Conservation (phyloP, 2,329 filamentous ascomycete species). For the Arthrobotrys sinensis region DNA sequence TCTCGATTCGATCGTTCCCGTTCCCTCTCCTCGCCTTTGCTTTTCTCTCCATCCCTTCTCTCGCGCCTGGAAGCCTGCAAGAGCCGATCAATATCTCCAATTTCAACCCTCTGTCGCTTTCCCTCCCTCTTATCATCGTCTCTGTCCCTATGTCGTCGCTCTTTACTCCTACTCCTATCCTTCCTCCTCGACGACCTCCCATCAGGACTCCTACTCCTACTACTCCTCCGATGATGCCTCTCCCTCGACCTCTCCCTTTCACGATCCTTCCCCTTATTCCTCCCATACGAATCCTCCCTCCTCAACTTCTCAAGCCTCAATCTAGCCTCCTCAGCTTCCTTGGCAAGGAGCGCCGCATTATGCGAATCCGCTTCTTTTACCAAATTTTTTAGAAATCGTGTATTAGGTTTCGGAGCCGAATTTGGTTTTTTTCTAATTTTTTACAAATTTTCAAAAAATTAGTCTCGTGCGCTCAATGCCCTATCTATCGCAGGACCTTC, state of each 20-base stretch:
- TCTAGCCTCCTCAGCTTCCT: constrained; percentile 83
- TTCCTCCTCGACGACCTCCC: constrained; percentile 29
- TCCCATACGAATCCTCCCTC: constrained; percentile 68
- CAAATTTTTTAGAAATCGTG: constrained; percentile 87
- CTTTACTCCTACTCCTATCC: constrained; percentile 38
- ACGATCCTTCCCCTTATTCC: constrained; percentile 46
- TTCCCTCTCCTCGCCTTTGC: constrained; percentile 16
- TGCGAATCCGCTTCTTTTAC: constrained; percentile 90
- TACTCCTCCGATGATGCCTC: constrained; percentile 65
- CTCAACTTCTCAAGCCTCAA: constrained; percentile 78
- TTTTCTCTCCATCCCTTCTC: constrained; percentile 40
- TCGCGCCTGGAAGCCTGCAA: constrained; percentile 54
- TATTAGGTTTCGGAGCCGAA: constrained; percentile 85
- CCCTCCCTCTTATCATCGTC: constrained; percentile 30
- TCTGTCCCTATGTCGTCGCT: constrained; percentile 25
- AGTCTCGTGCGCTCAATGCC: not conserved
- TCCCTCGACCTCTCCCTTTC: constrained; percentile 65
- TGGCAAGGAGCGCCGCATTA: constrained; percentile 87
- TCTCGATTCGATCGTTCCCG: constrained; percentile 25
- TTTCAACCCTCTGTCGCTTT: constrained; percentile 53
- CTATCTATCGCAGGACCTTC: not conserved
- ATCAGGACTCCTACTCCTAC: constrained; percentile 53
- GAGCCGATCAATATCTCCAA: constrained; percentile 51
- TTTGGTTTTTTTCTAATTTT: constrained; percentile 68
- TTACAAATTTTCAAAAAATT: not conserved